Evolutionary conservation across 2,329 filamentous ascomycete genomes (phyloP).

Genomic region (Fusarium verrucosum): DNA sequence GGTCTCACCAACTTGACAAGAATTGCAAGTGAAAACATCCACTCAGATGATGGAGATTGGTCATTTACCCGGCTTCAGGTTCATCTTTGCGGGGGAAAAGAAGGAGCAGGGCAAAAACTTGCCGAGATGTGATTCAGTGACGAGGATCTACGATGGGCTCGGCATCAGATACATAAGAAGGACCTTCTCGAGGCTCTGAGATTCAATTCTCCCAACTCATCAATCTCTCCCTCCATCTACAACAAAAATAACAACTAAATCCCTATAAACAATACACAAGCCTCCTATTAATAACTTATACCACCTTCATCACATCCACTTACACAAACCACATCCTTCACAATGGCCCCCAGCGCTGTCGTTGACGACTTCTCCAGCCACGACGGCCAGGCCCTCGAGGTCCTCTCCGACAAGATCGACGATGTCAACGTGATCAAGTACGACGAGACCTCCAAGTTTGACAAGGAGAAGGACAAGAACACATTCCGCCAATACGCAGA

Average conservation of each 20-base stretch:
- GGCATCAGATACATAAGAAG: slow-evolving; percentile 30
- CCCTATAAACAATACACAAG: neutral
- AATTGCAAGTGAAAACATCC: slow-evolving; percentile 32
- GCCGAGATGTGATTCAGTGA: slow-evolving; percentile 1
- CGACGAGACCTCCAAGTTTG: slow-evolving; percentile 69
- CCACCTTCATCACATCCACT: slow-evolving; percentile 11
- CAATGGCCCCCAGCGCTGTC: slow-evolving; percentile 42
- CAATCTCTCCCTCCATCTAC: slow-evolving; percentile 14
- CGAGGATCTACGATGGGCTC: neutral
- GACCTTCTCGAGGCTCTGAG: neutral
- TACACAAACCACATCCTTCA: slow-evolving; percentile 28
- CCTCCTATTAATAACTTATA: neutral
- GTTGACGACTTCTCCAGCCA: slow-evolving; percentile 40
- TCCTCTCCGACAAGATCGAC: slow-evolving; percentile 59
- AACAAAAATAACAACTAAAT: neutral
- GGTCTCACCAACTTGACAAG: slow-evolving; percentile 33
- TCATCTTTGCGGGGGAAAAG: slow-evolving; percentile 31
- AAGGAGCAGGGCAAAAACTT: slow-evolving; percentile 14
- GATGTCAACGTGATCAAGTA: slow-evolving; percentile 65
- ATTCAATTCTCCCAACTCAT: slow-evolving; percentile 21
- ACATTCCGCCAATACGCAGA: slow-evolving; percentile 85
- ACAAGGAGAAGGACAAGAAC: slow-evolving; percentile 79
- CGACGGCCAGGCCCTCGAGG: slow-evolving; percentile 53
- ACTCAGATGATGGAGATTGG: slow-evolving; percentile 40
- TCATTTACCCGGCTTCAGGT: slow-evolving; percentile 13